Percentiles rank a stretch among this genome's conserved stretches.
phyloP scores from a whole-genome alignment of 148 eudicot species.

The Rheum nobile region DNA sequence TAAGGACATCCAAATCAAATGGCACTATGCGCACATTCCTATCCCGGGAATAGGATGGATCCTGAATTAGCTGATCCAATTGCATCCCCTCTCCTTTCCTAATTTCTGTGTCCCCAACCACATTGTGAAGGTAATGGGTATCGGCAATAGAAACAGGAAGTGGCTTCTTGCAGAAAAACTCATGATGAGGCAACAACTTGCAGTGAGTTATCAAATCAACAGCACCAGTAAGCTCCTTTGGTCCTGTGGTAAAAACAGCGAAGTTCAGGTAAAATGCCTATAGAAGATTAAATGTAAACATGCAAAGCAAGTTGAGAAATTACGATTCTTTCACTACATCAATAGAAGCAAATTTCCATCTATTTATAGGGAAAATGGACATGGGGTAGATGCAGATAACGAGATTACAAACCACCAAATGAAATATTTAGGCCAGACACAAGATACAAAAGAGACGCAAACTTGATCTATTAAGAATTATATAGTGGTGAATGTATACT shows the following conservation, averaged over 20 bases:
- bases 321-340: neutral
- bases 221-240: conserved; percentile 93
- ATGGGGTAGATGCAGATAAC: neutral
- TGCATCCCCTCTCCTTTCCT: conserved; percentile 99
- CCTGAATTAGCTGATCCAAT: conserved; percentile 66
- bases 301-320: neutral
- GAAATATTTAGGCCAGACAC: neutral
- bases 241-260: conserved; percentile 33
- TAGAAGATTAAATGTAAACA: neutral
- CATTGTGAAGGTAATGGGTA: conserved; percentile 90
- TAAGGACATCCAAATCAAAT: conserved; percentile 61
- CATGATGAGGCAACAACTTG: conserved; percentile 81
- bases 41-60: conserved; percentile 44
- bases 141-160: conserved; percentile 82
- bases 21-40: conserved; percentile 55
- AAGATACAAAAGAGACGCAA: neutral
- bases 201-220: conserved; percentile 83
- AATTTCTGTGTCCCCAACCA: conserved; percentile 89
- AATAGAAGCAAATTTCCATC: neutral
- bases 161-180: conserved; percentile 92
- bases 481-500: neutral
- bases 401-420: neutral
- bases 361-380: neutral
- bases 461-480: neutral
- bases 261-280: neutral